Evolutionary conservation across 2,329 filamentous ascomycete species (phyloP), one percentile per base, ranked within the genome.

Genomic region (Ceratocystis ficicola): DNA sequence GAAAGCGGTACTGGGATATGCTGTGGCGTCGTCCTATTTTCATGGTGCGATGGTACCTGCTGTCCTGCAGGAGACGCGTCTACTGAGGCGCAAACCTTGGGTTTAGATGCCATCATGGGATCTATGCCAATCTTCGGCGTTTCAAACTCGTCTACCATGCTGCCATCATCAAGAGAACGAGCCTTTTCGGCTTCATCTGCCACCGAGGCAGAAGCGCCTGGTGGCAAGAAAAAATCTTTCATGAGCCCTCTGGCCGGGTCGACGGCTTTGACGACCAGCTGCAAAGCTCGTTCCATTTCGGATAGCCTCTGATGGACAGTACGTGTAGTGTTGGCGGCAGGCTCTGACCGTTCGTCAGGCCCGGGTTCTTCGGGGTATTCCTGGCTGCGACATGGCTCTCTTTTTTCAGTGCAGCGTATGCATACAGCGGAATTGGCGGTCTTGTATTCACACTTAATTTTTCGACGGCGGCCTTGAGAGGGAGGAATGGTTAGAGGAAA

Each of bases 381-480:
- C 68, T 84, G 81, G 67, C 78, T 76, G 36, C 81, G 70, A 65
- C 81, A 82, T 48, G 69, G 68, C 0, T 75, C 73, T 0, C 76
- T 74, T 0, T 81, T 76, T 5, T 76, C 72, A 10, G 74, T 71
- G 70, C 82, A 84, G 2, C 76, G 76, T 36, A 76, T 72, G 66
- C 82, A 84, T 1, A 77, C 69, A 2, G 73, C 63, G 12, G 79
- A 77, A 8, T 74, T 73, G 3, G 76, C 72, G 2, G 74, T 70
- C 46, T 72, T 72, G 69, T 80, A 80, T 17, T 77, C 77, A 71
- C 82, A 85, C 8, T 76, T 76, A 28, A 80, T 77, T 71, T 85
- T 85, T 59, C 81, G 77, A 61, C 80, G 76, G 12, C 73, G 72
- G 44, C 73, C 73, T 74, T 48, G 20, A 46, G 28, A 25, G 48